Percentiles rank a stretch among this genome's conserved stretches.
Conservation (phyloP, 2,329 filamentous ascomycete genomes). For the Fusarium sp. region DNA sequence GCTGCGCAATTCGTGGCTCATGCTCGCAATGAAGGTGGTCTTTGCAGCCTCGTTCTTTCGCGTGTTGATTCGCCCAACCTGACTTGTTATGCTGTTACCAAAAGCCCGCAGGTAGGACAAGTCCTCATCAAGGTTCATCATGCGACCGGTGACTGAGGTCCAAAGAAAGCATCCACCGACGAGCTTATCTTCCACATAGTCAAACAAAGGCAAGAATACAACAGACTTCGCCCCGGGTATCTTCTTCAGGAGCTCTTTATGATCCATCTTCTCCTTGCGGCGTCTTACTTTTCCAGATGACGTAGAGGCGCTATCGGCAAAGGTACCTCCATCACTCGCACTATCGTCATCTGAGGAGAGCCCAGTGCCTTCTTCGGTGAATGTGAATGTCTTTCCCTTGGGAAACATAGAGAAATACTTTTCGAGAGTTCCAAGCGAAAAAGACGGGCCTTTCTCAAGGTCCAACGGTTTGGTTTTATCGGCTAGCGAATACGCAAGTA, state of each 20-base stretch:
- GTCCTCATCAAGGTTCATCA: constrained; percentile 52
- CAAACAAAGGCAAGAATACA: constrained; percentile 52
- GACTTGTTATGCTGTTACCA: constrained; percentile 57
- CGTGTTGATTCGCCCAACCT: constrained; percentile 65
- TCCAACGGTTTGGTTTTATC: constrained; percentile 40
- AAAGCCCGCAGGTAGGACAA: constrained; percentile 51
- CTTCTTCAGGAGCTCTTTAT: constrained; percentile 49
- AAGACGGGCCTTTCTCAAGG: constrained; percentile 44
- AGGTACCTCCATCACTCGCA: constrained; percentile 37
- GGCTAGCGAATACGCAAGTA: constrained; percentile 46
- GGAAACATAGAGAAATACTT: constrained; percentile 48
- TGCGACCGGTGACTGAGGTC: constrained; percentile 49
- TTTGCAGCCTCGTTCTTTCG: constrained; percentile 64
- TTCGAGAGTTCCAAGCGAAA: constrained; percentile 46
- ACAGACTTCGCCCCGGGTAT: constrained; percentile 50
- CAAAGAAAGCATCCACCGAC: constrained; percentile 52
- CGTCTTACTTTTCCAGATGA: constrained; percentile 7
- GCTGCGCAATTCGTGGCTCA: constrained; percentile 67
- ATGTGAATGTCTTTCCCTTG: constrained; percentile 47
- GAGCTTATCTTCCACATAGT: constrained; percentile 50
- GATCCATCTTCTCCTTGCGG: constrained; percentile 43
- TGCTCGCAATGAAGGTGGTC: constrained; percentile 67
- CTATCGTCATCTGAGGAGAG: constrained; percentile 50
- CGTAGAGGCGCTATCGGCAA: neutral
- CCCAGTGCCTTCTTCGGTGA: constrained; percentile 45